A percentile compares a stretch with the other conserved stretches of the same genome.
phyloP scores from a whole-genome alignment of 2,329 filamentous ascomycete genomes.

The Chrysoporthe puriensis region DNA sequence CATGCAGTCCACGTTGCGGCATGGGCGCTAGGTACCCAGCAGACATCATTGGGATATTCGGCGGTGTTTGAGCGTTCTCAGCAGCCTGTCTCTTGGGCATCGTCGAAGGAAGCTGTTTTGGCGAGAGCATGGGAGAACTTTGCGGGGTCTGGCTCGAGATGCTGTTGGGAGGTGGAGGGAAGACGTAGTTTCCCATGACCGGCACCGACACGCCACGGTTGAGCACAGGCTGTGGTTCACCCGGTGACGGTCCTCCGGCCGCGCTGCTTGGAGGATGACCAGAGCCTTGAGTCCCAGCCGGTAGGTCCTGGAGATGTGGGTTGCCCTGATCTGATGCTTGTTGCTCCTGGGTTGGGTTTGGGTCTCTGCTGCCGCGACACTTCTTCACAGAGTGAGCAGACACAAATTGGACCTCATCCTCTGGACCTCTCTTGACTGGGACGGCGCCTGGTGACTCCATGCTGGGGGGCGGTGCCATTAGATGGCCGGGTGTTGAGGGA shows the following conservation, averaged over 20 bases:
- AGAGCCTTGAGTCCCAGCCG: background rate
- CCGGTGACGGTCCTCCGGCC: background rate
- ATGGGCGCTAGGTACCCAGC: background rate
- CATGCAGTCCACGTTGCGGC: slow-evolving; percentile 2
- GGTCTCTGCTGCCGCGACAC: slow-evolving; percentile 20
- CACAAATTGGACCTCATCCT: slow-evolving; percentile 31
- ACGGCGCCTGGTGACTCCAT: slow-evolving; percentile 7
- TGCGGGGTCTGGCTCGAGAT: slow-evolving; percentile 16
- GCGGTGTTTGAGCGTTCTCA: background rate
- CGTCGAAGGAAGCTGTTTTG: slow-evolving; percentile 27
- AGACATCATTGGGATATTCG: background rate
- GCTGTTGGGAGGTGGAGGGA: slow-evolving; percentile 19
- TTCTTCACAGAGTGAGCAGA: slow-evolving; percentile 31
- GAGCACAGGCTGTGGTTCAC: slow-evolving; percentile 7
- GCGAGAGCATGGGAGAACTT: slow-evolving; percentile 29
- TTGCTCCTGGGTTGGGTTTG: slow-evolving; percentile 1
- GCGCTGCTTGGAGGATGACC: background rate
- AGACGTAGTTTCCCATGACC: slow-evolving; percentile 29
- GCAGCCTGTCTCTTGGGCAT: background rate
- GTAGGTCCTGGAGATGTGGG: background rate
- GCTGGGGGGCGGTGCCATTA: slow-evolving; percentile 2
- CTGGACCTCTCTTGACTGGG: slow-evolving; percentile 27
- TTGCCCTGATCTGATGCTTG: background rate
- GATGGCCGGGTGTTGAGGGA: background rate
- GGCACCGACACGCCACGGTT: slow-evolving; percentile 20